phyloP scores from a whole-genome alignment of 495 filamentous ascomycete genomes.

The Hamigera avellanea region DNA sequence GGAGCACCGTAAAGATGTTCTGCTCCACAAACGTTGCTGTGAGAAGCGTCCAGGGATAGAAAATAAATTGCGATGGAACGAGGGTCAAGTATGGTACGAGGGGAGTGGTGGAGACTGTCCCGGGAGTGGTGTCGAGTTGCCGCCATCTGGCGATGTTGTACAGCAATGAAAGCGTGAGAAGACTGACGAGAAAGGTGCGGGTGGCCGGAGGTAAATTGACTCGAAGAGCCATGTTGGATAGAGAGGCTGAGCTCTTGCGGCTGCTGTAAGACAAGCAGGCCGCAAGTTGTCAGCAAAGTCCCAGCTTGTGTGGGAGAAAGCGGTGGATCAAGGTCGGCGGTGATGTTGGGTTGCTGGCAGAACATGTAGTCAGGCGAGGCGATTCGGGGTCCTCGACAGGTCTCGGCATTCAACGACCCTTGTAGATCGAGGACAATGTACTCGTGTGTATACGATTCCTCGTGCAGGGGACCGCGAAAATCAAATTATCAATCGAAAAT shows the following conservation, averaged over 20 bases:
- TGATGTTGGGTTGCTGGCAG: too few species aligned
- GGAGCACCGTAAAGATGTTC: conserved; percentile 76
- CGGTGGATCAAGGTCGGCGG: too few species aligned
- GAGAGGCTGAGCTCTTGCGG: conserved; percentile 14
- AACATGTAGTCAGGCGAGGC: too few species aligned
- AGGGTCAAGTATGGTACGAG: conserved; percentile 78
- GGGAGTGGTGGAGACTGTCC: conserved; percentile 31
- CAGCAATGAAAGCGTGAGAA: conserved; percentile 66
- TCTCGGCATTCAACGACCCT: too few species aligned
- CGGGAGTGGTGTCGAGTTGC: conserved; percentile 51
- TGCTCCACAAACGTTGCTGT: conserved; percentile 84
- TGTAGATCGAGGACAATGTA: too few species aligned
- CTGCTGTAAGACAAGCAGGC: conserved; percentile 14
- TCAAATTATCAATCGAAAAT: too few species aligned
- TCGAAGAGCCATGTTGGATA: conserved; percentile 59
- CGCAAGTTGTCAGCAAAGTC: conserved; percentile 14
- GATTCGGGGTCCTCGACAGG: too few species aligned
- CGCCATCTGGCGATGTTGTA: conserved; percentile 53
- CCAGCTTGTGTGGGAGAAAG: conserved; percentile 7
- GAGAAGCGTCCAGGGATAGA: conserved; percentile 88
- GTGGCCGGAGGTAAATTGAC: conserved; percentile 91
- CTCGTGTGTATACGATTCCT: too few species aligned
- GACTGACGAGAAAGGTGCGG: conserved; percentile 60
- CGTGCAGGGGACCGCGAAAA: too few species aligned
- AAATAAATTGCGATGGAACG: conserved; percentile 67